These are phyloP conservation scores for Casuarina cunninghamiana DNA, from an alignment of 306 rosid genomes.

Conservation along the genomic window DNA sequence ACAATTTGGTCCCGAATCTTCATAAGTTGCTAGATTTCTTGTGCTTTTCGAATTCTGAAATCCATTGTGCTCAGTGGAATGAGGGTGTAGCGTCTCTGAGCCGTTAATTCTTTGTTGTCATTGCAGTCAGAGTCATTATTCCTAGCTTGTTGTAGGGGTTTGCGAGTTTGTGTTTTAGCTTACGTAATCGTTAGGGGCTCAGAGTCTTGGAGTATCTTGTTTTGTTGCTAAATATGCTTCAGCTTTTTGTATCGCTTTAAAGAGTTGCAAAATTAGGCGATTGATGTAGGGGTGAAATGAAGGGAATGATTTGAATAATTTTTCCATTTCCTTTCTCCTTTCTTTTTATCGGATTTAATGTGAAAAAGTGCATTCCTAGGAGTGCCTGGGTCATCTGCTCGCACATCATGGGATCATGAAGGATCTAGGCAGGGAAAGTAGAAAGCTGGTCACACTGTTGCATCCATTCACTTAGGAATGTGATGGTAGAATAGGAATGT, in stretches of 20 bases:
- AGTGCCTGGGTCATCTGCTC: not conserved
- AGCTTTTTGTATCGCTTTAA: not conserved
- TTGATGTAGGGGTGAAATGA: not conserved
- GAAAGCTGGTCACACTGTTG: not conserved
- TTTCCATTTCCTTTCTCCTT: not conserved
- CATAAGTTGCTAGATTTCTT: not conserved
- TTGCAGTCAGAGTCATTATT: too few species aligned
- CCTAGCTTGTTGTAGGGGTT: not conserved
- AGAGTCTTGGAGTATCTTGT: not conserved
- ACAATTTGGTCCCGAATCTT: not conserved
- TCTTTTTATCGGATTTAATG: not conserved
- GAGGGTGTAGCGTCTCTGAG: not conserved
- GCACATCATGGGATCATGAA: not conserved
- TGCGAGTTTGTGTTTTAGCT: not conserved
- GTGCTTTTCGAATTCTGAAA: too few species aligned
- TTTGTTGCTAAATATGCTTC: not conserved
- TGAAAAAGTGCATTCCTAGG: not conserved
- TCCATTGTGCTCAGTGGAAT: not conserved
- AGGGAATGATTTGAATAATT: not conserved
- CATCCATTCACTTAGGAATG: not conserved
- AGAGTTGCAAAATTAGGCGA: not conserved
- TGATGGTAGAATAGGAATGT: not conserved
- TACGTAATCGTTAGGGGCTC: not conserved
- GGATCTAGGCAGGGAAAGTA: not conserved
- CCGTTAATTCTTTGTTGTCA: not conserved